Evolutionary conservation across 148 eudicot genomes (phyloP), one percentile per base, ranked within the genome.

Genomic region (Heliosperma pusillum): DNA sequence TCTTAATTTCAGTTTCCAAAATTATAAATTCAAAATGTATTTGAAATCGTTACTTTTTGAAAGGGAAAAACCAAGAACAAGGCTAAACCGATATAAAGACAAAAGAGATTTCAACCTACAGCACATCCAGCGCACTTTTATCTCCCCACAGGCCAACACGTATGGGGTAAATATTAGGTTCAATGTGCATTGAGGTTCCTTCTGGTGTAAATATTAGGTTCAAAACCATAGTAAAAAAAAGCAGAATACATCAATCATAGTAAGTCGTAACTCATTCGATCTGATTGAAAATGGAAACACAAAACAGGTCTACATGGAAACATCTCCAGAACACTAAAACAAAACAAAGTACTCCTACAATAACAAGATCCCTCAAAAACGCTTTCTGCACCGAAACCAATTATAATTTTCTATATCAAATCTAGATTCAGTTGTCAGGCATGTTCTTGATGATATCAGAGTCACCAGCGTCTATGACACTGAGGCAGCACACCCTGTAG

Each of bases 371-470:
- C 30, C 66, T 55, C 77, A 80, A 80, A 80, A 75, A 64, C 77
- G 56, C 56, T 52, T 53, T 68, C 77, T 61, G 77, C 68, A 58
- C 59, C 30, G 58, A 70, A 52, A 25, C 73, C 70, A 69, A 52
- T 24, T 42, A 44, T 60, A 66, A 29, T 3, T 22, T 50, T 53
- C 76, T 36, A 29, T 52, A 33, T 27, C 19, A 11, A 27, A 19
- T 25, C 70, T 25, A 57, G 29, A 25, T 40, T 83, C 56, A 85
- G 33, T 84, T 83, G 73, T 86, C 88, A 7, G 91, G 89, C 86
- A 88, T 78, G 79, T 45, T 85, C 87, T 88, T 88, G 55, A 88
- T 88, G 76, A 88, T 88, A 77, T 88, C 92, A 5, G 89, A 88
- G 77, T 88, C 92, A 80, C 92, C 92, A 53, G 92, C 83, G 33